A percentile compares a stretch with the other conserved stretches of the same genome.
These are phyloP conservation scores for Holtermanniella nyarrowii DNA, from an alignment of 768 basidiomycete species.

Conservation along the genomic window DNA sequence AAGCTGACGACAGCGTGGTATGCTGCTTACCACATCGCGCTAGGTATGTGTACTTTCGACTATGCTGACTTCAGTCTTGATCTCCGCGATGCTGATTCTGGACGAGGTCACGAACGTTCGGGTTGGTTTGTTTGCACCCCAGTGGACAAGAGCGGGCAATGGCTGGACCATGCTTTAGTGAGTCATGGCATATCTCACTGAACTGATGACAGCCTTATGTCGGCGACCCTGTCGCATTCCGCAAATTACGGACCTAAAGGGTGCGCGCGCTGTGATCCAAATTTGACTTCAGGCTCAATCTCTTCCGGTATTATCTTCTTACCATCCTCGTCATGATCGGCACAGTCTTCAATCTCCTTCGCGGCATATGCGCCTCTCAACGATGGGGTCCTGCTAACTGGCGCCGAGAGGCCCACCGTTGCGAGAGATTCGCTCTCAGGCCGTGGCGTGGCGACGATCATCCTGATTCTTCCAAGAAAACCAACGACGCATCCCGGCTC, in stretches of 20 bases:
- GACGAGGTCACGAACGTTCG: constrained; percentile 28
- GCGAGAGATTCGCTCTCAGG: constrained; percentile 15
- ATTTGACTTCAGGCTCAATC: constrained; percentile 8
- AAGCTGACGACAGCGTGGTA: constrained; percentile 18
- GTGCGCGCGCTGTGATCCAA: constrained; percentile 7
- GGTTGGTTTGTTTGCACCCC: constrained; percentile 26
- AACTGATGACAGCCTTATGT: constrained; percentile 8
- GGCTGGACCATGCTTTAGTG: constrained; percentile 32
- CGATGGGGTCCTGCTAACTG: constrained; percentile 3
- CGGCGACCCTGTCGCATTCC: constrained; percentile 13
- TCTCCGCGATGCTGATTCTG: constrained; percentile 18
- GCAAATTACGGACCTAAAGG: constrained; percentile 13
- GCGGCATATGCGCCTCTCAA: constrained; percentile 2
- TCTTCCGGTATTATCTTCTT: constrained; percentile 15
- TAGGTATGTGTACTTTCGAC: constrained; percentile 1
- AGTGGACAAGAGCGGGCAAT: constrained; percentile 22
- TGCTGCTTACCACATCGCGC: constrained; percentile 17
- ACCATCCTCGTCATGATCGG: constrained; percentile 18
- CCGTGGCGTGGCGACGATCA: constrained; percentile 13
- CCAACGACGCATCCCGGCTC: neutral
- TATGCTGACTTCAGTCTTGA: constrained; percentile 7
- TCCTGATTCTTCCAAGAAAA: neutral
- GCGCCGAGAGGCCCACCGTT: constrained; percentile 7
- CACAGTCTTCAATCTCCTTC: constrained; percentile 20
- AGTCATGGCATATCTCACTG: constrained; percentile 6